Evolutionary conservation across 331 rosid genomes (phyloP).

Genomic region (Cydonia oblonga): DNA sequence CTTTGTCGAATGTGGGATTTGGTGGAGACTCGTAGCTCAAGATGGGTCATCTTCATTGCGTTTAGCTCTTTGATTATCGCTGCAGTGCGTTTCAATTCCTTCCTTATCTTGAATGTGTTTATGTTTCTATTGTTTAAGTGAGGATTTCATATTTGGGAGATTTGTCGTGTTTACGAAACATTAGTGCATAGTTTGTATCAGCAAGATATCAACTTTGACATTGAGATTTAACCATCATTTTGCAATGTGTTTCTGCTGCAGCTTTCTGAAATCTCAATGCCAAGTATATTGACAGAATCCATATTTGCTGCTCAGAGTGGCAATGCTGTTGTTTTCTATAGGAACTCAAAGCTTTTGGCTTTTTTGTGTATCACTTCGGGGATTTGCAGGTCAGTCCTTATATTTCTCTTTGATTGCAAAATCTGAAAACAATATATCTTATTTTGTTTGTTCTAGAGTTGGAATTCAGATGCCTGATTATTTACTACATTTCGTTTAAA

Average conservation of each 20-base stretch:
- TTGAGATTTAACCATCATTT: neutral
- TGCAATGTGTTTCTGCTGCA: conserved; percentile 11
- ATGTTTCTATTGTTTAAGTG: too few species aligned
- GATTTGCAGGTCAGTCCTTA: conserved; percentile 52
- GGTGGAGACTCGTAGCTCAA: conserved; percentile 27
- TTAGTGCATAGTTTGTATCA: neutral
- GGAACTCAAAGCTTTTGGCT: conserved; percentile 39
- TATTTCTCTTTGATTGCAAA: neutral
- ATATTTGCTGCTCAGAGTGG: conserved; percentile 70
- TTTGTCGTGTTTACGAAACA: neutral
- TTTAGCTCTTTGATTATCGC: conserved; percentile 40
- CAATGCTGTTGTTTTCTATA: conserved; percentile 32
- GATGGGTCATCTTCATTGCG: conserved; percentile 34
- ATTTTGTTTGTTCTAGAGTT: neutral
- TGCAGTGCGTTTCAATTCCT: conserved; percentile 39
- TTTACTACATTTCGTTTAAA: conserved; percentile 21
- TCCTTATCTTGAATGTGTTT: neutral
- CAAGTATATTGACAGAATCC: conserved; percentile 51
- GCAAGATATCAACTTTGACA: neutral
- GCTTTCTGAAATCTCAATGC: conserved; percentile 76
- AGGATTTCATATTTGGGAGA: neutral
- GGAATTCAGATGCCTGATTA: neutral
- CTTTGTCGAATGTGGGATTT: conserved; percentile 55
- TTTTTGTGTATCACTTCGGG: conserved; percentile 60
- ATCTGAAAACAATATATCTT: neutral